A percentile compares a stretch with the other conserved stretches of the same genome.
These are phyloP conservation scores for Corymbia maculata DNA, from an alignment of 345 rosid species.

Conservation along the genomic window DNA sequence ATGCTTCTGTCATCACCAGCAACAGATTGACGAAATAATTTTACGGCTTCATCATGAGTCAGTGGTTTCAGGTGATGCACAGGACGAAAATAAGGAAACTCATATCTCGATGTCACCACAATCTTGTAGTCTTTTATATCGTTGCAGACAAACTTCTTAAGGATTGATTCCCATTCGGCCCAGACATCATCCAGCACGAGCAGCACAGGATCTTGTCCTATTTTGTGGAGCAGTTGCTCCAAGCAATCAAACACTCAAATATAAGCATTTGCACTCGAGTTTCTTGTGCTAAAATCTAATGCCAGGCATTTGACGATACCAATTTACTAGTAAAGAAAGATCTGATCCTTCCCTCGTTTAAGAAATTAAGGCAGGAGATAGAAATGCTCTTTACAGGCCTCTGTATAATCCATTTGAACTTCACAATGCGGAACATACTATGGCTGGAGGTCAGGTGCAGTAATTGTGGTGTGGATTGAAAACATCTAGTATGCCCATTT, in stretches of 20 bases:
- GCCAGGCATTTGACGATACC: background rate
- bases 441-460: background rate
- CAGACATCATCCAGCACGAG: constrained; percentile 7
- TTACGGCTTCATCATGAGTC: constrained; percentile 17
- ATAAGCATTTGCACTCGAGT: background rate
- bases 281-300: background rate
- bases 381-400: too few species aligned
- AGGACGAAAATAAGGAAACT: constrained; percentile 14
- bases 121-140: constrained; percentile 20
- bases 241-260: background rate
- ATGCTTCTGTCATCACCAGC: background rate
- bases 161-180: background rate
- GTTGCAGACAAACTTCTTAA: background rate
- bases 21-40: constrained; percentile 12
- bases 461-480: too few species aligned
- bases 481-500: too few species aligned
- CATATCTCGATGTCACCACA: constrained; percentile 54
- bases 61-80: constrained; percentile 21
- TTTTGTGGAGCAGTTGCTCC: background rate
- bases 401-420: background rate
- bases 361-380: background rate
- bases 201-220: constrained; percentile 4
- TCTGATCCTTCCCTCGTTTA: rapidly evolving
- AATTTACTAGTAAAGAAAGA: background rate
- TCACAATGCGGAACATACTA: background rate